Base-by-base conservation (phyloP, 768 basidiomycete species). In the Mycena sanguinolenta region DNA sequence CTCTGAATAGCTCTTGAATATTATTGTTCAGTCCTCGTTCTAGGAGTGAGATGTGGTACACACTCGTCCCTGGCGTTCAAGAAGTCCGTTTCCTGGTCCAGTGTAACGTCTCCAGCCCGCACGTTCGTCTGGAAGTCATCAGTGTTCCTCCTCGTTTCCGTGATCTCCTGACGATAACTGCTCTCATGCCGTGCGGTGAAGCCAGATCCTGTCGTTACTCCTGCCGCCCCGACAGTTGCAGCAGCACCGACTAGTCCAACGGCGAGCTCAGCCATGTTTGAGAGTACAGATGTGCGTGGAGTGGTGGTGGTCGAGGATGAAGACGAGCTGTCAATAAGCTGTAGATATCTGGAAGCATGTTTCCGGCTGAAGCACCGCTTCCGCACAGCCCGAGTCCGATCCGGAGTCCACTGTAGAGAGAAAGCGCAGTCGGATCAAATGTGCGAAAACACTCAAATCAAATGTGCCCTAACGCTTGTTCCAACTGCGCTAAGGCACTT, bases 181-280 rank as follows among this genome's bases (percentile, higher is more conserved):
- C 21, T 4, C 28, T 67, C 65, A 39, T 67, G 65, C 50, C 65
- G 65, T 23, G 25, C 58, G 1, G 58, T 52, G 49, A 67, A 67
- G 28, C 58, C 65, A 28, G 49, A 27, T 36, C 32, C 65, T 13
- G 57, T 23, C 9, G 65, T 50, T 6, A 61, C 46, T 3, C 30
- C 27, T 8, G 36, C 58, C 23, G 65, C 65, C 13, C 65, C 65
- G 14, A 60, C 50, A 6, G 65, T 67, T 21, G 65, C 58, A 42
- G 65, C 65, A 32, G 65, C 65, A 28, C 65, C 65, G 21, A 61
- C 21, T 3, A 67, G 38, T 32, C 65, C 65, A 17, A 46, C 5
- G 4, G 58, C 58, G 17, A 59, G 9, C 57, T 66, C 65, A n/a
- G 65, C 57, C 65, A 66, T 58, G 44, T 38, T 38, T 38, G 10